Evolutionary conservation across 805 yeast genomes (phyloP).

Genomic region (Candida sphagnicola): DNA sequence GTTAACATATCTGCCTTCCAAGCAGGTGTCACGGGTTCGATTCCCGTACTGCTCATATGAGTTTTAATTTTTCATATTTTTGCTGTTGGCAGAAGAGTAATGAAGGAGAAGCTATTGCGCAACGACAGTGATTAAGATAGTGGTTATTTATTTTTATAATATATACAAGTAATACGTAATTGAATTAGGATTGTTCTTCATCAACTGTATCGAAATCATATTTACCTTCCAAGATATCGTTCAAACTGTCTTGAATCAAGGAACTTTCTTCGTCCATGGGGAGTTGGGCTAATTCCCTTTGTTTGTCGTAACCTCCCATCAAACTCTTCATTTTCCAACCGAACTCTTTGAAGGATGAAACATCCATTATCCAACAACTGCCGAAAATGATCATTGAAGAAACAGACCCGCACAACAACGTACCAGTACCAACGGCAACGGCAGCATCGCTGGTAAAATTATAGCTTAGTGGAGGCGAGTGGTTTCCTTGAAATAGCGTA

Average conservation of each 20-base stretch:
- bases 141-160: too few species aligned
- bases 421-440: slow-evolving; percentile 78
- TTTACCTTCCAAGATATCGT: slow-evolving; percentile 46
- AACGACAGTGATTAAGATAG: too few species aligned
- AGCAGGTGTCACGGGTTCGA: slow-evolving; percentile 94
- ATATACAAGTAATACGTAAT: neutral
- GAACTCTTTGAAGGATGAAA: slow-evolving; percentile 65
- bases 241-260: slow-evolving; percentile 52
- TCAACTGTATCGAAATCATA: slow-evolving; percentile 24
- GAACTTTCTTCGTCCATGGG: slow-evolving; percentile 56
- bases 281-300: slow-evolving; percentile 38
- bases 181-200: neutral
- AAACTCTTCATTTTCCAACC: slow-evolving; percentile 59
- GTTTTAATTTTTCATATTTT: slow-evolving; percentile 12
- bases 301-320: slow-evolving; percentile 67
- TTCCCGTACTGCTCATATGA: slow-evolving; percentile 77
- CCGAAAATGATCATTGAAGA: slow-evolving; percentile 73
- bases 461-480: slow-evolving; percentile 73
- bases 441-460: slow-evolving; percentile 80
- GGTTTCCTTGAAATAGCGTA: slow-evolving; percentile 75
- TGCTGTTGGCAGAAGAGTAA: neutral
- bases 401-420: slow-evolving; percentile 67
- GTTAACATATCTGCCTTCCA: slow-evolving; percentile 92
- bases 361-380: slow-evolving; percentile 75
- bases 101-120: too few species aligned